Evolutionary conservation across 2,329 filamentous ascomycete species (phyloP), one percentile per base, ranked within the genome.

Genomic region (Penicillium sp.): DNA sequence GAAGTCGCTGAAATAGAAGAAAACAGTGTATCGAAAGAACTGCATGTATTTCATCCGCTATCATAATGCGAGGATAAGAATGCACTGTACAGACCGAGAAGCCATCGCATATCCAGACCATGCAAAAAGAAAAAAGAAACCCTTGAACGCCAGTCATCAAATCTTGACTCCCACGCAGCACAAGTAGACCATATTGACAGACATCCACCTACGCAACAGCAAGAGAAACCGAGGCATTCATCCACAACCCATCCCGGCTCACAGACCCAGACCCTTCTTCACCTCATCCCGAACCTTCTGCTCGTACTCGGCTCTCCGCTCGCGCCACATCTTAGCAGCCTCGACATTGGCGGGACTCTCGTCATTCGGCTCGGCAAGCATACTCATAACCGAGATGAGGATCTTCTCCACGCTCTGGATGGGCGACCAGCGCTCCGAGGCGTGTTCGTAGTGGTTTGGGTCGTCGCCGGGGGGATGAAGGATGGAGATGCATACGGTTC

Each of bases 401-500:
- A 97, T 97, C 82, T 97, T 97, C 79, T 97, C 94, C 66, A 97
- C 93, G 59, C 89, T 94, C 80, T 97, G 94, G 62, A 97, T 96
- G 13, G 93, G 93, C 29, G 89, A 93, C 93, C 93, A 97, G 62
- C 93, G 88, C 80, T 97, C 94, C 1, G 89, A 92, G 8, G 94
- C 93, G 69, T 93, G 90, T 77, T 97, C 93, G 83, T 97, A 97
- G 81, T 96, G 93, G 80, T 97, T 97, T 54, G 94, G 94, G 77
- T 97, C 93, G 78, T 97, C 93, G 69, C 94, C 93, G 3, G 93
- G 93, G 3, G 93, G 89, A 77, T 97, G 93, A 2, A 97, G 87
- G 79, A 97, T 97, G n/a, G 91, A 96, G 71, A 97, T 97, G 80
- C 93, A 97, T 68, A 97, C 94, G 19, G 93, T 85, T 63, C 93